Evolutionary conservation across 2,329 filamentous ascomycete genomes (phyloP).

Genomic region (Fusarium oligoseptatum): DNA sequence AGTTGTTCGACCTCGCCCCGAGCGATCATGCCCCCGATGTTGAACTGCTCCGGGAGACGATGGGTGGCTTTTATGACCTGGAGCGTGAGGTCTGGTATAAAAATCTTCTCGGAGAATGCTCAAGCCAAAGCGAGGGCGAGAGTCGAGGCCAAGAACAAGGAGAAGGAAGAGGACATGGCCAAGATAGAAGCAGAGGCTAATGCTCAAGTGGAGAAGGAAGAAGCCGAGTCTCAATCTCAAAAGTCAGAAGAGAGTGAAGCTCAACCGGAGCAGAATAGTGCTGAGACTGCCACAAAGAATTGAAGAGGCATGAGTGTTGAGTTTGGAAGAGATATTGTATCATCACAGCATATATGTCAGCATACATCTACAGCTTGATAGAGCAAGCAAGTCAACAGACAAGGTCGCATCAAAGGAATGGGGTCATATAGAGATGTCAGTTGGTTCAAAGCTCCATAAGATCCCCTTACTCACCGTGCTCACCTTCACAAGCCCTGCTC

Average conservation of each 20-base stretch:
- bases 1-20: background rate
- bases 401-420: background rate
- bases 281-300: background rate
- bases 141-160: background rate
- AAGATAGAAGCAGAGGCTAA: background rate
- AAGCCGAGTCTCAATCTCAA: background rate
- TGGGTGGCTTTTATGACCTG: constrained; percentile 57
- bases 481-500: background rate
- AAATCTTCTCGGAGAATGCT: background rate
- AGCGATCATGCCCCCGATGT: background rate
- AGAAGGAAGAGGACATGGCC: background rate
- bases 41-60: background rate
- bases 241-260: background rate
- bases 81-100: constrained; percentile 75
- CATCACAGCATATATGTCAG: background rate
- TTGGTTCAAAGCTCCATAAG: background rate
- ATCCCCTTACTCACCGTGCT: background rate
- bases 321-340: background rate
- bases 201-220: background rate
- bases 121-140: background rate
- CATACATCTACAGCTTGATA: background rate
- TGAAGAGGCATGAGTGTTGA: background rate
- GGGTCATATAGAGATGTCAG: background rate
- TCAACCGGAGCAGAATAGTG: background rate
- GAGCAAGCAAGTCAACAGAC: background rate